Evolutionary conservation across 768 basidiomycete genomes (phyloP).

Genomic region (Suillus americanus): DNA sequence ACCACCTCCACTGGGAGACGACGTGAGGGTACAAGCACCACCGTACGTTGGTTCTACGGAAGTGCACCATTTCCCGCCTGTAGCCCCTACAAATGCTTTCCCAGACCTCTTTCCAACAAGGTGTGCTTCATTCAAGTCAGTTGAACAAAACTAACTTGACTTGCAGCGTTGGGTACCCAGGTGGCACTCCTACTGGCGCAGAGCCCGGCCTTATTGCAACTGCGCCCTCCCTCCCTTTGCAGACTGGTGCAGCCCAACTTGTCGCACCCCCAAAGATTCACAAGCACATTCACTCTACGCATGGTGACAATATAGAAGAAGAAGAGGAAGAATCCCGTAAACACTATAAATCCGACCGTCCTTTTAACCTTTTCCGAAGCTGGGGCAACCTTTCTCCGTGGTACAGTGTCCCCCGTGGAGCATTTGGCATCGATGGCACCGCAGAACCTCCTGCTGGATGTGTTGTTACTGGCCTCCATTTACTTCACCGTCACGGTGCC

Average conservation of each 20-base stretch:
- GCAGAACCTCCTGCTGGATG: slow-evolving; percentile 73
- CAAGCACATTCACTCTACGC: neutral
- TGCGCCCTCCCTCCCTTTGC: slow-evolving; percentile 76
- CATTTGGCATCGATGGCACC: slow-evolving; percentile 72
- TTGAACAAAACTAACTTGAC: neutral
- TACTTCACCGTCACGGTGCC: slow-evolving; percentile 83
- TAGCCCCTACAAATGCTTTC: slow-evolving; percentile 68
- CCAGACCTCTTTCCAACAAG: slow-evolving; percentile 75
- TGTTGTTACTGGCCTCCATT: slow-evolving; percentile 68
- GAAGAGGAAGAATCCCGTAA: slow-evolving; percentile 26
- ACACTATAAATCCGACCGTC: slow-evolving; percentile 18
- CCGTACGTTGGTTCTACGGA: slow-evolving; percentile 74
- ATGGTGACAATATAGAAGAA: slow-evolving; percentile 4
- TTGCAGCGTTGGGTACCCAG: slow-evolving; percentile 65
- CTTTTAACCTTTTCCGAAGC: slow-evolving; percentile 68
- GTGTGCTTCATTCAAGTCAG: slow-evolving; percentile 12
- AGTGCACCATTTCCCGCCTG: slow-evolving; percentile 69
- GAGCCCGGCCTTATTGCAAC: slow-evolving; percentile 73
- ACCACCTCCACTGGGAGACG: slow-evolving; percentile 25
- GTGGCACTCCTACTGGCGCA: slow-evolving; percentile 77
- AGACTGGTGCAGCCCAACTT: slow-evolving; percentile 67
- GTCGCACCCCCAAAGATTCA: slow-evolving; percentile 43
- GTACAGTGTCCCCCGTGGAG: slow-evolving; percentile 66
- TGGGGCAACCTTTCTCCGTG: slow-evolving; percentile 90
- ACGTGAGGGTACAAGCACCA: slow-evolving; percentile 45